Evolutionary conservation across 208 protist species (phyloP), one percentile per base, ranked within the genome.

Genomic region (Leishmania tropica): DNA sequence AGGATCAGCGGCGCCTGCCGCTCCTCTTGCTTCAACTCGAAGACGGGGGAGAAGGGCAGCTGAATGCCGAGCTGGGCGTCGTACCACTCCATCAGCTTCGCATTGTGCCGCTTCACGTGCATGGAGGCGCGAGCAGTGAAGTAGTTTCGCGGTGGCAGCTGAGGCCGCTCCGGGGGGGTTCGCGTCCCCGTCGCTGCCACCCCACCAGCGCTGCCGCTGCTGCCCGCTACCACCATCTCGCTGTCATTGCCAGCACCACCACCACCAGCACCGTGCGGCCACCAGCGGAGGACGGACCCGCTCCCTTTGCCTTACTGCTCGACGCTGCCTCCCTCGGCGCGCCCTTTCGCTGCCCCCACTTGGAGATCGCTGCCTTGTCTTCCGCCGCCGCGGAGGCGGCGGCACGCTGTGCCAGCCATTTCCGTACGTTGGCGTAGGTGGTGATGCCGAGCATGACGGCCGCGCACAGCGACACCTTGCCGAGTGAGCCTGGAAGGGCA

Each of bases 1-100:
- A 97, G 78, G 24, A 96, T 86, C 35, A 97, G 87, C 47, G 94
- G 94, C 28, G 92, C 92, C 87, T 97, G 94, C 13, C 94, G 91
- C 83, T 95, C 90, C 85, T 97, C 94, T 56, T 81, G 83, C 75
- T 83, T 85, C 68, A 96, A 78, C 19, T 88, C 88, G 83, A 97
- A 78, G 72, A 92, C 87, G 13, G 91, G 92, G 1, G 92, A 96
- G 76, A 95, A 97, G 40, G 87, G 84, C 19, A 97, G 86, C 62
- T 82, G 83, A 42, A 97, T 74, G 3, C 94, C 94, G 17, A 97
- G 83, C 42, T 88, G 80, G 31, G 91, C 90, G 78, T 97, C 94
- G n/a, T 81, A 84, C 94, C 94, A 97, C 83, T 97, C 92, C 51
- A 95, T 81, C 75, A 90, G 45, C 64, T 84, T 93, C 28, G 89